These are phyloP conservation scores for Capsicum pubescens DNA, from an alignment of 257 asterid genomes.

Conservation along the genomic window DNA sequence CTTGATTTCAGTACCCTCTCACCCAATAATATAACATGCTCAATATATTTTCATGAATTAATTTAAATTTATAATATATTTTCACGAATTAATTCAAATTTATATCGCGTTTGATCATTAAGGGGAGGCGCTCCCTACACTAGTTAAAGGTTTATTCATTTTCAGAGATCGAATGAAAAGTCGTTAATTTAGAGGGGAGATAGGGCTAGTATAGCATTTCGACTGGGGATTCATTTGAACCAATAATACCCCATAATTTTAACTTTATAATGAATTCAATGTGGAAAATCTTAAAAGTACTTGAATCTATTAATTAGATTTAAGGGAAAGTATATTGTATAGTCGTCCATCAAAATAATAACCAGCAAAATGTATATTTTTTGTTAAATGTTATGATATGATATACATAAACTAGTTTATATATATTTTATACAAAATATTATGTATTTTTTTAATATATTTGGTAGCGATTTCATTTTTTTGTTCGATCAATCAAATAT, in stretches of 20 bases:
- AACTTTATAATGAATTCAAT: background rate
- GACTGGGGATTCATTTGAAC: no score
- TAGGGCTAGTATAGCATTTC: background rate
- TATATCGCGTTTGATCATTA: background rate
- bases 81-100: background rate
- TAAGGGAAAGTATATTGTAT: background rate
- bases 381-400: no score
- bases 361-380: background rate
- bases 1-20: background rate
- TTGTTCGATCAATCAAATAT: background rate
- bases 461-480: background rate
- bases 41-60: rapidly evolving
- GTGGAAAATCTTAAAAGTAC: background rate
- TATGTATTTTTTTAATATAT: background rate
- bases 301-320: background rate
- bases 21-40: background rate
- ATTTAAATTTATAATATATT: background rate
- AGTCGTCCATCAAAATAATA: background rate
- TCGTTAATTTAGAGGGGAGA: background rate
- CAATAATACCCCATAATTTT: no score
- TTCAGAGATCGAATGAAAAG: background rate
- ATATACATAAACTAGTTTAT: background rate
- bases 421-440: no score
- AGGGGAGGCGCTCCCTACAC: background rate
- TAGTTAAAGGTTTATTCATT: background rate